Evolutionary conservation across 129 eudicot genomes (phyloP).

Genomic region (Solidago caesia): DNA sequence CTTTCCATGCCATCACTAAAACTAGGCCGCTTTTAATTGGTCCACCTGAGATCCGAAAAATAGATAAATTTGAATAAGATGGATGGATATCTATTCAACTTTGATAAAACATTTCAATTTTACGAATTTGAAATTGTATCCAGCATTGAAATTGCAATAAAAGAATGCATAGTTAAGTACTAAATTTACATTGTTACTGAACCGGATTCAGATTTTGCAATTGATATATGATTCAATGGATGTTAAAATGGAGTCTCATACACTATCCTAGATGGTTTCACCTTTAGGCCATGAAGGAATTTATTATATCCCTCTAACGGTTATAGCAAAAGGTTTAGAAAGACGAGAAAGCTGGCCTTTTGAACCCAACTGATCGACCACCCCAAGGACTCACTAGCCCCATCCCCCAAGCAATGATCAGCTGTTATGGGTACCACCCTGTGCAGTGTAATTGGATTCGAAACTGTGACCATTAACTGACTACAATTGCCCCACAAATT

Average conservation of each 20-base stretch:
- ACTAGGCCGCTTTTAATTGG: constrained; percentile 6
- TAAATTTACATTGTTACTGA: background rate
- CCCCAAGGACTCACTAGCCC: too few relatives aligned
- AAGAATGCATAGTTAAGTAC: background rate
- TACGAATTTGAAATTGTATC: background rate
- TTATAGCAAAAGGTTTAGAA: too few relatives aligned
- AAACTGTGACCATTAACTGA: too few relatives aligned
- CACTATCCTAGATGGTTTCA: too few relatives aligned
- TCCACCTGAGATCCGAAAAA: background rate
- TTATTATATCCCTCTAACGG: too few relatives aligned
- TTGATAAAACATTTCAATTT: background rate
- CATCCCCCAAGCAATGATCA: too few relatives aligned
- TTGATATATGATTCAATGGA: background rate
- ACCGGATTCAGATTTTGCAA: background rate
- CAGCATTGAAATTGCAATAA: background rate
- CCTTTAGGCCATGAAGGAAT: too few relatives aligned
- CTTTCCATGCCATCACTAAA: constrained; percentile 34
- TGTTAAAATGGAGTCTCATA: background rate
- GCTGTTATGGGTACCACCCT: too few relatives aligned
- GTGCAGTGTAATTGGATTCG: too few relatives aligned
- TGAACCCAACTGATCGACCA: too few relatives aligned
- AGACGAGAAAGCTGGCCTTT: too few relatives aligned
- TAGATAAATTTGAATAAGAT: constrained; percentile 1
- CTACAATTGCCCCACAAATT: too few relatives aligned
- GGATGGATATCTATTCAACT: background rate